Evolutionary conservation across 257 asterid species (phyloP).

Genomic region (Buddleja alternifolia): DNA sequence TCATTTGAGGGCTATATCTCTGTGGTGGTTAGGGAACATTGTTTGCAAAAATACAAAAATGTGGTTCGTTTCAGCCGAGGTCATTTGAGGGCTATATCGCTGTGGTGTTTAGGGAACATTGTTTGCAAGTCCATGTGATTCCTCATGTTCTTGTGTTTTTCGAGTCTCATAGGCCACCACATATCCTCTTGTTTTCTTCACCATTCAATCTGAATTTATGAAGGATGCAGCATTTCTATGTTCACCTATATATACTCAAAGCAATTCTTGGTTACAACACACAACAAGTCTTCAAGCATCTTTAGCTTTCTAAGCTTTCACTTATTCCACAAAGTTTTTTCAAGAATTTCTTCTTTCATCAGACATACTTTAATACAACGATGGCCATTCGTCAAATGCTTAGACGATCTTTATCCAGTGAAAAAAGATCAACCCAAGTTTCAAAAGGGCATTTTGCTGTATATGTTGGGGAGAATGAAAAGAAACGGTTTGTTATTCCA

Average conservation of each 20-base stretch:
- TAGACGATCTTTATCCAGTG: constrained; percentile 32
- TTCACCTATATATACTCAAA: too few relatives aligned
- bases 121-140: too few relatives aligned
- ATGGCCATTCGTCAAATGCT: constrained; percentile 38
- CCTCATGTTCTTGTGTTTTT: too few relatives aligned
- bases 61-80: too few relatives aligned
- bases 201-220: too few relatives aligned
- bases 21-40: too few relatives aligned
- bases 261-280: not conserved
- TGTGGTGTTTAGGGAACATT: too few relatives aligned
- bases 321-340: not conserved
- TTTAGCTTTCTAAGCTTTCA: constrained; percentile 11
- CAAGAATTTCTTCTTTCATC: not conserved
- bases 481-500: not conserved
- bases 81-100: too few relatives aligned
- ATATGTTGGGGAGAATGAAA: not conserved
- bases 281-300: too few relatives aligned
- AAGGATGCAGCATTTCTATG: not conserved
- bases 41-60: too few relatives aligned
- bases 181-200: not conserved
- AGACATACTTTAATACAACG: not conserved
- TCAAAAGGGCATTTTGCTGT: not conserved
- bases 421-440: constrained; percentile 20
- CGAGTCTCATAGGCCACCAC: constrained; percentile 14
- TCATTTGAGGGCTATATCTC: too few relatives aligned